Percentiles rank a stretch among this genome's conserved stretches.
These are phyloP conservation scores for Musa troglodytarum DNA, from an alignment of 176 grass and related monocot species.

Conservation along the genomic window DNA sequence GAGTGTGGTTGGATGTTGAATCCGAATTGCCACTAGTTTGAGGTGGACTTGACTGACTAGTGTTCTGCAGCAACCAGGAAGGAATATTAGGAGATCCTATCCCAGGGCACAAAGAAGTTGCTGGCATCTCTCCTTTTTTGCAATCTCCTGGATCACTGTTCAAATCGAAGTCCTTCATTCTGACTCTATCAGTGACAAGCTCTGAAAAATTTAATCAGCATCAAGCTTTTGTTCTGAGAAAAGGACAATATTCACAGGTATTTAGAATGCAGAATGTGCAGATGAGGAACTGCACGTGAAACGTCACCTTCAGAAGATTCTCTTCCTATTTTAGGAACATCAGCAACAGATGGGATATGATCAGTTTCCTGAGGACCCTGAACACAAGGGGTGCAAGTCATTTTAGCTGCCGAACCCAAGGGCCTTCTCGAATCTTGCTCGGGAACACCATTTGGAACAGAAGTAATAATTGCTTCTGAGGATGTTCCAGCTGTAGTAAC, in stretches of 20 bases:
- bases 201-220: constrained; percentile 32
- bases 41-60: constrained; percentile 54
- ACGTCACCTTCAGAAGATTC: constrained; percentile 46
- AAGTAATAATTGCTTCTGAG: constrained; percentile 48
- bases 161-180: constrained; percentile 87
- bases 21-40: constrained; percentile 25
- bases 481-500: constrained; percentile 53
- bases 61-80: constrained; percentile 60
- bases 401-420: constrained; percentile 33
- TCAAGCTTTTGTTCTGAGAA: no score
- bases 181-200: constrained; percentile 29
- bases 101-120: constrained; percentile 27
- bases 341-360: constrained; percentile 15
- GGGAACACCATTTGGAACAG: constrained; percentile 26
- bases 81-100: constrained; percentile 46
- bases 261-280: constrained; percentile 5
- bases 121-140: constrained; percentile 38
- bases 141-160: constrained; percentile 59
- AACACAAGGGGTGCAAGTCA: constrained; percentile 31
- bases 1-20: constrained; percentile 61
- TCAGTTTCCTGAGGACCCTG: constrained; percentile 22
- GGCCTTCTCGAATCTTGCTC: constrained; percentile 33
- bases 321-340: constrained; percentile 34
- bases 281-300: constrained; percentile 11
- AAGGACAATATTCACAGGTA: no score